These are phyloP conservation scores for Cinnamomum chago DNA, from an alignment of 164 flowering plant species.

Conservation along the genomic window DNA sequence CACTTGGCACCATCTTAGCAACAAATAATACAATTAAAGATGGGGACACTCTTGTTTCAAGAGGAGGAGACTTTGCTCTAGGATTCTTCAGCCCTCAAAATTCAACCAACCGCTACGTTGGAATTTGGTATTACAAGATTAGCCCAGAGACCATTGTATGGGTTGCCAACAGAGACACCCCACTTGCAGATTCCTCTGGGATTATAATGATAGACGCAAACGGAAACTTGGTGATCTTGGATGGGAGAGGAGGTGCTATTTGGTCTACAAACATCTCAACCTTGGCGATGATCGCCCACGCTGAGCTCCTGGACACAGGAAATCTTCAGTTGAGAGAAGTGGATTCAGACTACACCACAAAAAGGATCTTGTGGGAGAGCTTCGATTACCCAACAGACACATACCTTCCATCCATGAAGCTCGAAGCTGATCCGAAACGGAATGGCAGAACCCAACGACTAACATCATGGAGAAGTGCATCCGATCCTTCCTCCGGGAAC, in stretches of 20 bases:
- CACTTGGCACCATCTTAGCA: conserved; percentile 6
- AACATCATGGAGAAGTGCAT: conserved; percentile 6
- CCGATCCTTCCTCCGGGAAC: background rate
- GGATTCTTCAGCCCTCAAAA: conserved; percentile 21
- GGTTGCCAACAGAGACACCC: conserved; percentile 59
- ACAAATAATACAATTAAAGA: conserved; percentile 10
- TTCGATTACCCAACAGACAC: conserved; percentile 21
- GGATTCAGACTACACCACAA: background rate
- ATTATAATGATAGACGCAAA: conserved; percentile 17
- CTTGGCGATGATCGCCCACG: conserved; percentile 5
- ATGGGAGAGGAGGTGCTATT: background rate
- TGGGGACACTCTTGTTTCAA: conserved; percentile 13
- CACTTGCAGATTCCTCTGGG: conserved; percentile 34
- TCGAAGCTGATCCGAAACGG: conserved; percentile 14
- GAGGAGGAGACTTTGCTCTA: conserved; percentile 3
- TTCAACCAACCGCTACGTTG: conserved; percentile 14
- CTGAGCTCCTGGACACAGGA: conserved; percentile 37
- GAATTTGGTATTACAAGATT: conserved; percentile 24
- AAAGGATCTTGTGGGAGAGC: background rate
- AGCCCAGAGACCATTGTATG: conserved; percentile 30
- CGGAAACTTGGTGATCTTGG: conserved; percentile 23
- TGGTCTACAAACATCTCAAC: background rate
- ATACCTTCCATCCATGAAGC: conserved; percentile 26
- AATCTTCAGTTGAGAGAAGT: conserved; percentile 30
- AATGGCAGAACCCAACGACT: conserved; percentile 3